A percentile compares a stretch with the other conserved stretches of the same genome.
Evolutionary conservation across 176 grass and related monocot genomes (phyloP).

Genomic region (Eragrostis curvula): DNA sequence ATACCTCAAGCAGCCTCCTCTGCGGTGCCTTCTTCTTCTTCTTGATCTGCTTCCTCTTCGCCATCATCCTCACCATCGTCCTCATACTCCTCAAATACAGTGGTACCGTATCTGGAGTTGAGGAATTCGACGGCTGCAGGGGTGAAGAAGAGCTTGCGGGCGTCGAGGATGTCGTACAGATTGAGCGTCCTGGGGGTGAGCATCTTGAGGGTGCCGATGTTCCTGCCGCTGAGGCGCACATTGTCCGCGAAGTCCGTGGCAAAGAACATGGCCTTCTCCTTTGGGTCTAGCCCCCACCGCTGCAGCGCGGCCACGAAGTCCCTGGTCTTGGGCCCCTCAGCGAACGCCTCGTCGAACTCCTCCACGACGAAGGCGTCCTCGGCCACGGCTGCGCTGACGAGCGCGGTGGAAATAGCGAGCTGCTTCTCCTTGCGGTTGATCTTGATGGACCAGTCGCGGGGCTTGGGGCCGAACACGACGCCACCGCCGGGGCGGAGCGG

Average conservation of each 20-base stretch:
- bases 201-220: slow-evolving; percentile 94
- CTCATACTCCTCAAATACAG: slow-evolving; percentile 38
- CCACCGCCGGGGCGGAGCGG: slow-evolving; percentile 94
- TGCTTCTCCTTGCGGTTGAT: slow-evolving; percentile 99
- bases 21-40: slow-evolving; percentile 36
- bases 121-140: slow-evolving; percentile 72
- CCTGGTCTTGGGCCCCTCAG: slow-evolving; percentile 61
- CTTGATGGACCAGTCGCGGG: slow-evolving; percentile 97
- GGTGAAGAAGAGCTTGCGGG: slow-evolving; percentile 81
- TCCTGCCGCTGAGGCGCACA: slow-evolving; percentile 82
- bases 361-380: slow-evolving; percentile 85
- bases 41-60: slow-evolving; percentile 37
- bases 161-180: slow-evolving; percentile 85
- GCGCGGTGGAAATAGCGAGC: slow-evolving; percentile 86
- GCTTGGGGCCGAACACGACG: slow-evolving; percentile 95
- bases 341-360: slow-evolving; percentile 73
- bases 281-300: slow-evolving; percentile 91
- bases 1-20: slow-evolving; percentile 48
- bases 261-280: slow-evolving; percentile 83
- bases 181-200: slow-evolving; percentile 94
- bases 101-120: slow-evolving; percentile 80
- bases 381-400: slow-evolving; percentile 77
- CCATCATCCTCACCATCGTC: slow-evolving; percentile 40
- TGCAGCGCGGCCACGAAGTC: slow-evolving; percentile 83
- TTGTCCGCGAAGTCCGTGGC: slow-evolving; percentile 71